Evolutionary conservation across 139 green algal genomes (phyloP).

Genomic region (Gonium pectorale): DNA sequence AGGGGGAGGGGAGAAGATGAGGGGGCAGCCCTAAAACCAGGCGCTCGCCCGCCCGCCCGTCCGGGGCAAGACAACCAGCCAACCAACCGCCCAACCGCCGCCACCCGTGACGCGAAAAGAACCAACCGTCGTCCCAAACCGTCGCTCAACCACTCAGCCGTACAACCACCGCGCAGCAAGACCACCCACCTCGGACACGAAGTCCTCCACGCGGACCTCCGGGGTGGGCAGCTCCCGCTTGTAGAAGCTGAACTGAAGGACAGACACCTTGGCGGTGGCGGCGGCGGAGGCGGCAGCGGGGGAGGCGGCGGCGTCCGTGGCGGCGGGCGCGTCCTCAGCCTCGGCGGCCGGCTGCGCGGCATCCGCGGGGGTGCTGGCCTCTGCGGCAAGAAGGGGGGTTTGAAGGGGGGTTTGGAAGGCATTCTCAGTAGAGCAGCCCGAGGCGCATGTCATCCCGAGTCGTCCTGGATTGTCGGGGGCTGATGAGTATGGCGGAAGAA

Average conservation of each 20-base stretch:
- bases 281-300: neutral
- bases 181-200: neutral
- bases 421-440: too few species aligned
- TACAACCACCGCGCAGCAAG: neutral
- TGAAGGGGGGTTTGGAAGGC: too few species aligned
- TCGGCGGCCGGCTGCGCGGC: too few species aligned
- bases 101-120: neutral
- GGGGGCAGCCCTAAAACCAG: too few species aligned
- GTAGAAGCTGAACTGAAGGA: slow-evolving; percentile 40
- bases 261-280: neutral
- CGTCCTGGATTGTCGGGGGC: too few species aligned
- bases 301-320: neutral
- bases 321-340: neutral
- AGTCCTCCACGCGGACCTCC: neutral
- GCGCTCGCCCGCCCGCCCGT: too few species aligned
- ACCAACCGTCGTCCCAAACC: neutral
- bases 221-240: slow-evolving; percentile 24
- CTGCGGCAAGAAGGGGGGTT: too few species aligned
- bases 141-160: neutral
- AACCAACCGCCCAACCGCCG: neutral
- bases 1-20: too few species aligned
- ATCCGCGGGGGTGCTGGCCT: too few species aligned
- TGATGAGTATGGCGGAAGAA: too few species aligned
- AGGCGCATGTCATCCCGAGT: too few species aligned
- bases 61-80: neutral